phyloP scores from a whole-genome alignment of 129 eudicot species.

The Flaveria ramosissima region DNA sequence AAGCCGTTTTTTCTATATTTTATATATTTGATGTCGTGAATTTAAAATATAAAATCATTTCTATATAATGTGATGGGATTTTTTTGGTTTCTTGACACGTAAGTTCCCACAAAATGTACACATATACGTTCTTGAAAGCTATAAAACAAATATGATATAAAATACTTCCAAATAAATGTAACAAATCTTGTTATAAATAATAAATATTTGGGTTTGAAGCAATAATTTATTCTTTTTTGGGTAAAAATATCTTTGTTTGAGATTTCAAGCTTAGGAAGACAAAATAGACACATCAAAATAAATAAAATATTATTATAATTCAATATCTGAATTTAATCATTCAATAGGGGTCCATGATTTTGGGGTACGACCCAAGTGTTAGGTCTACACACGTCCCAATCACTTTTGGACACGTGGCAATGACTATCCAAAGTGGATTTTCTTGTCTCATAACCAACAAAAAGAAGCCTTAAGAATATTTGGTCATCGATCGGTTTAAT shows the following conservation, averaged over 20 bases:
- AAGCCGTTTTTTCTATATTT: no score
- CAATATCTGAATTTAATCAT: constrained; percentile 24
- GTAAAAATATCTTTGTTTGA: constrained; percentile 17
- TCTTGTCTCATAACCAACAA: constrained; percentile 28
- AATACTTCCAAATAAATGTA: background rate
- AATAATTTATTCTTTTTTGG: background rate
- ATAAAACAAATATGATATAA: background rate
- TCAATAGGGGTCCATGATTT: constrained; percentile 31
- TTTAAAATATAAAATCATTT: no score
- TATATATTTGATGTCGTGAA: no score
- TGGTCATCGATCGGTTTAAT: background rate
- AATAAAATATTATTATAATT: constrained; percentile 12
- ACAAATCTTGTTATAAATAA: background rate
- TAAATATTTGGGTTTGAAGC: background rate
- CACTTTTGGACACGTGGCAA: constrained; percentile 23
- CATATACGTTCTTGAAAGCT: background rate
- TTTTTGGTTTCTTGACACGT: background rate
- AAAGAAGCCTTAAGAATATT: constrained; percentile 17
- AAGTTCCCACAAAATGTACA: background rate
- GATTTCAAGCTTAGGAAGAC: constrained; percentile 16
- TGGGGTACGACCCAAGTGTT: constrained; percentile 31
- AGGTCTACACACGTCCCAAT: constrained; percentile 34
- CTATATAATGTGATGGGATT: background rate
- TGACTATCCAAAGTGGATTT: constrained; percentile 29
- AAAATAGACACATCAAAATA: constrained; percentile 23